phyloP scores from a whole-genome alignment of 352 stramenopile species.

The Plasmopara halstedii region DNA sequence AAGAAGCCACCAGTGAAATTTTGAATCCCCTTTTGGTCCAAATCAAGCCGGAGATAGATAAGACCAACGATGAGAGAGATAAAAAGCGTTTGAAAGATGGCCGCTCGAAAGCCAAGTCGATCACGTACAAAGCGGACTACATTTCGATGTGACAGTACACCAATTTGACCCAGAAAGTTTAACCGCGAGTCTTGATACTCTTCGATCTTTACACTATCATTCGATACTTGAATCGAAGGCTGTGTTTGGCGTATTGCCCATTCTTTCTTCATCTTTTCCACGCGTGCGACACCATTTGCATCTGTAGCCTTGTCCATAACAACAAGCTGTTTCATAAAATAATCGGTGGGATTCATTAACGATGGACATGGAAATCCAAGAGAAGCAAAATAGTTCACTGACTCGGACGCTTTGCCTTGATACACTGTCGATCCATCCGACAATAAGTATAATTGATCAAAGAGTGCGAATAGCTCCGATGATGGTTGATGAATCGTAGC shows the following conservation, averaged over 20 bases:
- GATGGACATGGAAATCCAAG: constrained; percentile 40
- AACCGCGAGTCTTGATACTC: constrained; percentile 11
- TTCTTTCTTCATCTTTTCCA: constrained; percentile 30
- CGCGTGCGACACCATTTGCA: constrained; percentile 14
- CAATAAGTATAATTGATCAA: constrained; percentile 53
- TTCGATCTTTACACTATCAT: not conserved
- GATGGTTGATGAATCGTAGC: constrained; percentile 88
- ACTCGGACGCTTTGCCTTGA: constrained; percentile 40
- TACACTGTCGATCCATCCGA: constrained; percentile 41
- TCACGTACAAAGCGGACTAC: constrained; percentile 29
- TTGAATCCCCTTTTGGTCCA: constrained; percentile 35
- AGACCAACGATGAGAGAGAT: constrained; percentile 29
- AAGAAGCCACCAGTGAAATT: constrained; percentile 39
- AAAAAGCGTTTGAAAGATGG: constrained; percentile 25
- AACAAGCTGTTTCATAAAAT: constrained; percentile 61
- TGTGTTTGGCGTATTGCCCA: constrained; percentile 20
- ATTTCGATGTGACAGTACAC: constrained; percentile 32
- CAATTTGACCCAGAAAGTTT: constrained; percentile 18
- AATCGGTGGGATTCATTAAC: constrained; percentile 58
- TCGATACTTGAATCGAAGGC: constrained; percentile 1
- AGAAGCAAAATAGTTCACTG: constrained; percentile 44
- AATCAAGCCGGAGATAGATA: constrained; percentile 39
- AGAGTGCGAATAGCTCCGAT: constrained; percentile 51
- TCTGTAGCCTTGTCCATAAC: constrained; percentile 45
- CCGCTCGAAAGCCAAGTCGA: constrained; percentile 15